Conservation (phyloP, 441 rosid species). For the Populus hybrid region DNA sequence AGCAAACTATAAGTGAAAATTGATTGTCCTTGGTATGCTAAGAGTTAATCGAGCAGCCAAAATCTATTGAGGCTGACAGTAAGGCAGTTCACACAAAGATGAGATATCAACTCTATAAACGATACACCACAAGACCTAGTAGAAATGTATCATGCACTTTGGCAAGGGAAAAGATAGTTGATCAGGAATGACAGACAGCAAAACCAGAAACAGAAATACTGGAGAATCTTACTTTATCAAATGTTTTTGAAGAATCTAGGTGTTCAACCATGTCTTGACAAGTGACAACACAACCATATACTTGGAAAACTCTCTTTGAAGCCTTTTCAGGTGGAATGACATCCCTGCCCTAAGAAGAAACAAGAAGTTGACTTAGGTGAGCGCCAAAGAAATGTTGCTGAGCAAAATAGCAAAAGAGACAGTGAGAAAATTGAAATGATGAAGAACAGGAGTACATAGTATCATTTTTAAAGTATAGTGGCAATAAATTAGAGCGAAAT, state of each 20-base stretch:
- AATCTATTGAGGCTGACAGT: not conserved
- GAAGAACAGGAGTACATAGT: not conserved
- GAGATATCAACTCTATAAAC: not conserved
- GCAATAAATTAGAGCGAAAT: not conserved
- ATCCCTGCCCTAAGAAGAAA: constrained; percentile 44
- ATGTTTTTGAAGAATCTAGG: constrained; percentile 55
- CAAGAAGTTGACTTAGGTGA: constrained; percentile 17
- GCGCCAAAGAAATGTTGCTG: constrained; percentile 2
- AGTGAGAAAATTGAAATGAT: not conserved
- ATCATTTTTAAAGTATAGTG: not conserved
- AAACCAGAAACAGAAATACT: not conserved
- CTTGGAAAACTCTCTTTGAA: constrained; percentile 71
- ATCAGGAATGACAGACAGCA: not conserved
- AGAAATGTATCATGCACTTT: not conserved
- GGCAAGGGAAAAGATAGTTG: not conserved
- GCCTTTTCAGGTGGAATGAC: constrained; percentile 28
- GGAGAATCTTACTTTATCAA: constrained; percentile 63
- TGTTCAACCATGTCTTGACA: constrained; percentile 83
- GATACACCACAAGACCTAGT: not conserved
- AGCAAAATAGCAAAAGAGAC: not conserved
- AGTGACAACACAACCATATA: constrained; percentile 81
- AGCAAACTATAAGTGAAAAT: not conserved
- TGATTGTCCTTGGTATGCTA: not conserved
- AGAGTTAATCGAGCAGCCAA: not conserved
- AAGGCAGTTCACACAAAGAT: not conserved